phyloP scores from a whole-genome alignment of 78 protist genomes.

The Dictyostelium firmibasis region DNA sequence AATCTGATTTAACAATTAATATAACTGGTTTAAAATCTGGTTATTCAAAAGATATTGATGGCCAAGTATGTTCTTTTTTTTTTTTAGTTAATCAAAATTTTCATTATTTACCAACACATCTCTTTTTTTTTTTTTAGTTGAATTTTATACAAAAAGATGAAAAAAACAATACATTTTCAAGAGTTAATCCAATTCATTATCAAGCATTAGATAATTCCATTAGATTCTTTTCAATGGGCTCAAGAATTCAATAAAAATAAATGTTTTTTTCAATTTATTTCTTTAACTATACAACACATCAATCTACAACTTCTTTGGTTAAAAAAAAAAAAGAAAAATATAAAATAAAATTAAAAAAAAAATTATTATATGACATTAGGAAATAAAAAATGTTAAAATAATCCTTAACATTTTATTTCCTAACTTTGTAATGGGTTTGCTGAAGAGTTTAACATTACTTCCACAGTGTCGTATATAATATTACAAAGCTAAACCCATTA shows the following conservation, averaged over 20 bases:
- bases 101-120: neutral
- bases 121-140: neutral
- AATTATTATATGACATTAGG: too few relatives aligned
- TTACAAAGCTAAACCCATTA: too few relatives aligned
- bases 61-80: constrained; percentile 32
- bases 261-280: neutral
- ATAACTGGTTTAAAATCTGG: constrained; percentile 42
- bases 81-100: neutral
- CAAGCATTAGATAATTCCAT: constrained; percentile 51
- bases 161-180: constrained; percentile 1
- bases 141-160: constrained; percentile 40
- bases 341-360: too few relatives aligned
- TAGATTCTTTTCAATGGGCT: constrained; percentile 54
- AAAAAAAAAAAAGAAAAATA: too few relatives aligned
- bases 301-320: too few relatives aligned
- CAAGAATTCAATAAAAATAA: constrained; percentile 56
- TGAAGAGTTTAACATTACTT: too few relatives aligned
- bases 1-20: constrained; percentile 32
- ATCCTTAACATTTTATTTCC: too few relatives aligned
- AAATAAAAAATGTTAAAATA: too few relatives aligned
- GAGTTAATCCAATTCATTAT: constrained; percentile 40
- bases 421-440: too few relatives aligned
- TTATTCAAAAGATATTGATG: constrained; percentile 73
- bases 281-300: too few relatives aligned
- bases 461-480: too few relatives aligned